Evolutionary conservation across 331 rosid species (phyloP).

Genomic region (Quercus tomentella): DNA sequence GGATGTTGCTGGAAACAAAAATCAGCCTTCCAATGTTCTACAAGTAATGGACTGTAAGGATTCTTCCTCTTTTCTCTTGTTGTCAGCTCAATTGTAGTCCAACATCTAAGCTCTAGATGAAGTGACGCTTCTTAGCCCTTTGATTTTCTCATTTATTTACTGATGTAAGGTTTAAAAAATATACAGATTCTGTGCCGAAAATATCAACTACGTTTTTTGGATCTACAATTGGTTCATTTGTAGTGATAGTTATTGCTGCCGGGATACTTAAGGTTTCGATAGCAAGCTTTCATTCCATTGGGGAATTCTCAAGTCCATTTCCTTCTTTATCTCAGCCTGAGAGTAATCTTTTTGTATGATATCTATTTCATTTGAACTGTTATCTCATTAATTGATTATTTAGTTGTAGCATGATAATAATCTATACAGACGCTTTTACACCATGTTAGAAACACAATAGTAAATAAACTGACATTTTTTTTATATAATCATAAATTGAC

Average conservation of each 20-base stretch:
- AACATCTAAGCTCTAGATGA: no score
- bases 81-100: no score
- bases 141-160: no score
- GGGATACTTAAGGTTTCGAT: conserved; percentile 79
- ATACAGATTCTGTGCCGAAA: no score
- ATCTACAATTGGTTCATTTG: conserved; percentile 58
- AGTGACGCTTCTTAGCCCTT: no score
- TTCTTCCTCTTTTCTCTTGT: no score
- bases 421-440: not conserved
- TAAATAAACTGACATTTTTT: not conserved
- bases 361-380: conserved; percentile 12
- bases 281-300: conserved; percentile 67
- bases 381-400: not conserved
- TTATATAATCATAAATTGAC: not conserved
- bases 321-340: conserved; percentile 61
- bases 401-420: not conserved
- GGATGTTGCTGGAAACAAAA: conserved; percentile 84
- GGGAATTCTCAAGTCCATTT: conserved; percentile 41
- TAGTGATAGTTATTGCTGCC: conserved; percentile 51
- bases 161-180: no score
- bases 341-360: conserved; percentile 71
- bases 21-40: conserved; percentile 81
- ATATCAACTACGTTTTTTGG: conserved; percentile 28
- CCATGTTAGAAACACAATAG: not conserved
- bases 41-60: conserved; percentile 64